A percentile compares a stretch with the other conserved stretches of the same genome.
These are phyloP conservation scores for Corylus americana DNA, from an alignment of 306 rosid species.

Conservation along the genomic window DNA sequence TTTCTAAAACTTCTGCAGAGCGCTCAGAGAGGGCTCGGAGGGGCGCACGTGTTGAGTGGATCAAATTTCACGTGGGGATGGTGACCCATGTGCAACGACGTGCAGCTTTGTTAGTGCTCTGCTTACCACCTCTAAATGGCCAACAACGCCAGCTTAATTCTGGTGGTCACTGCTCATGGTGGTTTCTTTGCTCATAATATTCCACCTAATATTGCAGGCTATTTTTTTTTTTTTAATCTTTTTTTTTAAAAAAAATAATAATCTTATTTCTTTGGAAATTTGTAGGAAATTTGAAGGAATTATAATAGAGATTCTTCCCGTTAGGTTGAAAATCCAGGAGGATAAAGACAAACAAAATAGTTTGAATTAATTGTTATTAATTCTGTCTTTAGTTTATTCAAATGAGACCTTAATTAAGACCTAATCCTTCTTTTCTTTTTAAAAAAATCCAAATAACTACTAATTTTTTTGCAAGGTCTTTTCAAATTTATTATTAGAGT, in stretches of 20 bases:
- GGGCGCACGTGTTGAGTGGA: constrained; percentile 61
- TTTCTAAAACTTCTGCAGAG: constrained; percentile 22
- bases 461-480: too few species aligned
- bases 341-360: too few species aligned
- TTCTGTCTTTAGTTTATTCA: too few species aligned
- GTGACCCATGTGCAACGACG: constrained; percentile 59
- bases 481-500: too few species aligned
- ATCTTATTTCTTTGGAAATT: not conserved
- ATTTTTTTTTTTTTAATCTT: not conserved
- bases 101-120: constrained; percentile 33
- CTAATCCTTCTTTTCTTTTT: too few species aligned
- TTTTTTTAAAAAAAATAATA: not conserved
- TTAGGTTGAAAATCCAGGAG: too few species aligned
- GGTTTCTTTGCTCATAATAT: constrained; percentile 31
- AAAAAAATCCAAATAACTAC: too few species aligned
- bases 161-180: constrained; percentile 7
- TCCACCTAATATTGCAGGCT: constrained; percentile 13
- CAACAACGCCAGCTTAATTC: constrained; percentile 51
- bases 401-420: too few species aligned
- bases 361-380: too few species aligned
- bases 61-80: constrained; percentile 52
- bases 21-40: constrained; percentile 24
- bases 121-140: constrained; percentile 29
- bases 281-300: too few species aligned
- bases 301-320: too few species aligned